phyloP scores from a whole-genome alignment of 2,329 filamentous ascomycete species.

The Pseudogymnoascus sp. region DNA sequence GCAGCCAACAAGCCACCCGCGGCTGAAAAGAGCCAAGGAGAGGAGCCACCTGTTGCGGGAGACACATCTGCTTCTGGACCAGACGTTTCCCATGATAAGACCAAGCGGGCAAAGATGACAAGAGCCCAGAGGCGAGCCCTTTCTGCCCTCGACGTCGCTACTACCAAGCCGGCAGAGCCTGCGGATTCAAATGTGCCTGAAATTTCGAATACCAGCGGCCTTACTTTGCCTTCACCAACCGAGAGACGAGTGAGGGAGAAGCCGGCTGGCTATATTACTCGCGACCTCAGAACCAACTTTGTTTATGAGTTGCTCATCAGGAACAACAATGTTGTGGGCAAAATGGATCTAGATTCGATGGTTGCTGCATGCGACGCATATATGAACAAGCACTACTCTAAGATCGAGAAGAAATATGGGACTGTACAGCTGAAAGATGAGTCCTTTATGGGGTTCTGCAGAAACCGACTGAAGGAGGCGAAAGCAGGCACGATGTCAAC shows the following conservation, averaged over 20 bases:
- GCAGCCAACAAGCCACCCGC: background rate
- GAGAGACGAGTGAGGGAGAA: background rate
- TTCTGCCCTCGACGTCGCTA: background rate
- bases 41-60: background rate
- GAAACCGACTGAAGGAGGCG: background rate
- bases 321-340: background rate
- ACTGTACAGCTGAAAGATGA: background rate
- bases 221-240: background rate
- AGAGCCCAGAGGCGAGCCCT: background rate
- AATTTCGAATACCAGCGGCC: background rate
- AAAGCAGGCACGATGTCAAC: background rate
- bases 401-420: constrained; percentile 3
- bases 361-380: constrained; percentile 4
- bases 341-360: background rate
- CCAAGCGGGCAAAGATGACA: background rate
- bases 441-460: background rate
- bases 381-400: background rate
- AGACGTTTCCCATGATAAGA: background rate
- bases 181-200: background rate
- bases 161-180: background rate
- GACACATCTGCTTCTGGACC: background rate
- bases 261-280: background rate
- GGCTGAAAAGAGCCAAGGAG: background rate
- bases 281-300: constrained; percentile 5
- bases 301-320: background rate